Base-by-base conservation (phyloP, 345 rosid species). In the Trapa bicornis region DNA sequence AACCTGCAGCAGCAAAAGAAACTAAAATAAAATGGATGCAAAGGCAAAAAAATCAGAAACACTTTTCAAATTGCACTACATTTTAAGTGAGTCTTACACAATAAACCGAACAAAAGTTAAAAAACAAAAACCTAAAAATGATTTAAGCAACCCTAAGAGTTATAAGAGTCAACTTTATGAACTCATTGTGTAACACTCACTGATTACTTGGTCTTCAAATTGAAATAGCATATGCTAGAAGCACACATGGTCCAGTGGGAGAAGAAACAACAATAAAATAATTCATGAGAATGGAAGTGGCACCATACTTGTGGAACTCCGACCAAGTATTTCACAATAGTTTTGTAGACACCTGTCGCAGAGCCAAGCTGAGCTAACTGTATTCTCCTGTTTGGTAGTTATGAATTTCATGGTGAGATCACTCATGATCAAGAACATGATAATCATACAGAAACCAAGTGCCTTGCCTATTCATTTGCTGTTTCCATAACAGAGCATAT, bases 291-390 rank as follows among this genome's bases (percentile, higher is more conserved):
- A 38, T 38, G 53, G 62, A 12, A 65, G 22, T 50, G 47, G 58
- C 32, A 70, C 65, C 65, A 1, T 80, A 90, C 98, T 92, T 93
- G 89, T n/a, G 98, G 97, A 80, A 93, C 98, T 74, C 98, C 98
- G 47, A 93, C 97, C 83, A 93, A 83, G 81, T 93, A 93, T 81
- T 93, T 93, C 47, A 93, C 94, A 70, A 93, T 87, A 76, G 98
- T 93, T 85, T 88, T 93, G 69, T 93, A 93, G 71, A 93, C 98
- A 79, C 98, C 98, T 66, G 97, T 84, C 6, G 96, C 98, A 76
- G 97, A 87, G 74, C 98, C 98, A 75, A 93, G 91, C 75, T 90
- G 98, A 67, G 89, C 97, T 70, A 93, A 82, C 75, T 83, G 96
- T 78, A 87, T 88, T 85, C 98, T 87, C 92, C 98, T 89, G 80